A percentile compares a stretch with the other conserved stretches of the same genome.
These are phyloP conservation scores for Stropharia rugosoannulata DNA, from an alignment of 768 basidiomycete genomes.

Conservation along the genomic window DNA sequence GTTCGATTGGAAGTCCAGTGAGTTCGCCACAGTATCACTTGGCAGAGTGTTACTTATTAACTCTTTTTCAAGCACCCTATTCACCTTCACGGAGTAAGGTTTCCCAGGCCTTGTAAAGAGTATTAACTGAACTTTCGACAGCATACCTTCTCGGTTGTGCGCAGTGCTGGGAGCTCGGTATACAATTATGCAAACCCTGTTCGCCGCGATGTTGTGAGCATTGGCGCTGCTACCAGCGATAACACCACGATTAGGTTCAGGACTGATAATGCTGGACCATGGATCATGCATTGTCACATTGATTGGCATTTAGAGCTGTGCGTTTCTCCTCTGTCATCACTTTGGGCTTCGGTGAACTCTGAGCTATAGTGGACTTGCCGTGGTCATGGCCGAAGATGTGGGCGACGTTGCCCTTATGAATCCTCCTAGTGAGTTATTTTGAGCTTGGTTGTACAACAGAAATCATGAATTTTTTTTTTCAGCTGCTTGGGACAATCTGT, in stretches of 20 bases:
- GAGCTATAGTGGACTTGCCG: constrained; percentile 25
- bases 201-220: constrained; percentile 36
- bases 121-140: constrained; percentile 7
- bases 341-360: neutral
- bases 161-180: constrained; percentile 33
- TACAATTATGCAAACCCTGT: constrained; percentile 52
- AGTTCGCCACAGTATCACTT: constrained; percentile 8
- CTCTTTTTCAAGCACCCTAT: constrained; percentile 33
- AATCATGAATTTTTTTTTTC: neutral
- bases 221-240: constrained; percentile 25
- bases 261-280: constrained; percentile 65
- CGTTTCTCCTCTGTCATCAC: neutral
- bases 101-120: neutral
- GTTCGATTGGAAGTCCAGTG: constrained; percentile 32
- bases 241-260: constrained; percentile 54
- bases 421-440: constrained; percentile 21
- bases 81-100: constrained; percentile 41
- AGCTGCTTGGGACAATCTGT: constrained; percentile 34
- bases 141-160: constrained; percentile 39
- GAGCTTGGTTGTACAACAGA: neutral
- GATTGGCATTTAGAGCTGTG: constrained; percentile 47
- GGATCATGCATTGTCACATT: constrained; percentile 41
- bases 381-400: constrained; percentile 35
- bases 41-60: neutral
- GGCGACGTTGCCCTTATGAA: constrained; percentile 14